Evolutionary conservation across 140 eudicot species (phyloP), one percentile per base, ranked within the genome.

Genomic region (Stevia rebaudiana): DNA sequence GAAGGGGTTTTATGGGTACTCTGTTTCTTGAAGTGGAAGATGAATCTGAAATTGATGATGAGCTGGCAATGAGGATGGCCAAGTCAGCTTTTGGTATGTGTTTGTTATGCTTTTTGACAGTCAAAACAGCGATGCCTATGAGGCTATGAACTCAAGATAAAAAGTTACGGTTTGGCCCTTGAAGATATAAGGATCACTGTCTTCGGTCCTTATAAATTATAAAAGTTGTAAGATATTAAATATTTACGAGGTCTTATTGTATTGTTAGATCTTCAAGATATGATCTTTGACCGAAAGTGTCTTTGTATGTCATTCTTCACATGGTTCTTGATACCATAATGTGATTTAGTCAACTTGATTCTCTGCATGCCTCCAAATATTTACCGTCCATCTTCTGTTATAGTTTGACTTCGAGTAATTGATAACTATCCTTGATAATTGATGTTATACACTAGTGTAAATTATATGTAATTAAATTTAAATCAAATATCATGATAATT

Each of bases 61-160:
- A 75, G 79, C 80, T 75, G 80, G 80, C 80, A 75, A 49, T 63
- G 68, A n/a, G 60, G 72, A 52, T 41, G 40, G 80, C 80, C 80
- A 68, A 61, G 80, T 75, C 80, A 75, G 66, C 80, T 25, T 47
- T 66, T 57, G 79, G 68, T 37, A 50, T 41, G 59, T 43, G 80
- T 21, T 65, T 60, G 2, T 1, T 68, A 28, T 75, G 75, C 70
- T 68, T 74, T 65, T 59, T 59, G 35, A 74, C 79, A 72, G 71
- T 72, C 71, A 72, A 64, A 52, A 52, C 63, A 52, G 58, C 74
- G n/a, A 57, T 67, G 74, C 67, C 12, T 58, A 8, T 67, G 19
- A 67, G 73, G 43, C 8, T 22, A 4, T 47, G 37, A 13, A 17
- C 10, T 5, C 3, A 44, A 11, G 18, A 22, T 37, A 1, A 0